Evolutionary conservation across 768 basidiomycete species (phyloP).

Genomic region (Tricholoma sp.): DNA sequence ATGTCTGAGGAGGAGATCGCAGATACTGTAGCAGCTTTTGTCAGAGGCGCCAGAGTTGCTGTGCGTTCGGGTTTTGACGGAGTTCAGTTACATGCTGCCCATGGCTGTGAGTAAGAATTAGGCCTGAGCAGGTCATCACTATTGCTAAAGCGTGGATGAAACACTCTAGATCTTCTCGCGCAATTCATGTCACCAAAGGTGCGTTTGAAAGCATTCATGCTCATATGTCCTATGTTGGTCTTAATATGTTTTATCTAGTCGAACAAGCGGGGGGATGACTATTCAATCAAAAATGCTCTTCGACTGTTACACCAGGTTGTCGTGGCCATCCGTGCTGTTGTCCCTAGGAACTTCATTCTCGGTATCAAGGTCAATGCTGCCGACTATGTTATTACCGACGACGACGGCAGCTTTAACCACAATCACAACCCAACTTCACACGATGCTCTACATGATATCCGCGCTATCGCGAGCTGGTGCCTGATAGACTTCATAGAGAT

Average conservation of each 20-base stretch:
- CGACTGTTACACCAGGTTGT: slow-evolving; percentile 55
- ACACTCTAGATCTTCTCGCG: slow-evolving; percentile 60
- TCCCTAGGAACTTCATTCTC: slow-evolving; percentile 58
- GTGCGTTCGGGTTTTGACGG: slow-evolving; percentile 77
- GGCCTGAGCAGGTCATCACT: neutral
- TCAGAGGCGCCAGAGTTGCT: slow-evolving; percentile 62
- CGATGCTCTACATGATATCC: slow-evolving; percentile 49
- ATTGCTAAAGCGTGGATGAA: neutral
- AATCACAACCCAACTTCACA: slow-evolving; percentile 9
- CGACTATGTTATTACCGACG: slow-evolving; percentile 50
- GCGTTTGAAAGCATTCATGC: neutral
- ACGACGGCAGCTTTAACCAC: slow-evolving; percentile 11
- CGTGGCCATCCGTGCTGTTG: slow-evolving; percentile 44
- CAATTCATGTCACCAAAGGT: slow-evolving; percentile 79
- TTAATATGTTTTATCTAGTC: slow-evolving; percentile 9
- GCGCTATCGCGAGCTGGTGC: slow-evolving; percentile 56
- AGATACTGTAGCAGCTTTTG: slow-evolving; percentile 55
- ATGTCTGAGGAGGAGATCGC: slow-evolving; percentile 62
- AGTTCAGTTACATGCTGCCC: slow-evolving; percentile 77
- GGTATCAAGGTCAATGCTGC: slow-evolving; percentile 80
- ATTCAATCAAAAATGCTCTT: slow-evolving; percentile 47
- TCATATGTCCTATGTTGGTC: neutral
- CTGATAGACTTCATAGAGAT: slow-evolving; percentile 82
- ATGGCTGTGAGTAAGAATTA: slow-evolving; percentile 63
- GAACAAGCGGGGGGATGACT: slow-evolving; percentile 58